phyloP scores from a whole-genome alignment of 331 rosid genomes.

The Phaseolus coccineus region DNA sequence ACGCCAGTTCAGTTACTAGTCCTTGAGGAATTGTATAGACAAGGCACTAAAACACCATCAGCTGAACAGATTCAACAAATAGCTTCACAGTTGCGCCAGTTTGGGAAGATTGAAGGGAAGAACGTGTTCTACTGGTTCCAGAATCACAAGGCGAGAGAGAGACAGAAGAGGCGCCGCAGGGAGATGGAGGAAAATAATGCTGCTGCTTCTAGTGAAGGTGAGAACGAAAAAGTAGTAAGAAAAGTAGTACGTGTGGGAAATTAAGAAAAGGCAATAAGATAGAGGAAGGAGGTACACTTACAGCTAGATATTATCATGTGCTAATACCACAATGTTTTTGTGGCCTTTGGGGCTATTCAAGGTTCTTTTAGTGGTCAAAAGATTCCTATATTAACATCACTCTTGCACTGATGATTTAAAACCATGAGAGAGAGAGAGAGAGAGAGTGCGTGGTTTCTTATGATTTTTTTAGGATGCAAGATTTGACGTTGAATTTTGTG shows the following conservation, averaged over 20 bases:
- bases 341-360: slow-evolving; percentile 32
- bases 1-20: slow-evolving; percentile 67
- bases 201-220: slow-evolving; percentile 34
- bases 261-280: slow-evolving; percentile 34
- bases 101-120: slow-evolving; percentile 77
- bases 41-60: slow-evolving; percentile 69
- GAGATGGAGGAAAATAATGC: slow-evolving; percentile 48
- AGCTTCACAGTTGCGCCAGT: slow-evolving; percentile 62
- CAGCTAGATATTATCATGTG: slow-evolving; percentile 33
- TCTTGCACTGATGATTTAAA: slow-evolving; percentile 36
- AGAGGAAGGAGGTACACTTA: slow-evolving; percentile 28
- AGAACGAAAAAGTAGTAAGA: neutral
- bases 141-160: slow-evolving; percentile 81
- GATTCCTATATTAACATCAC: slow-evolving; percentile 40
- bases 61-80: slow-evolving; percentile 74
- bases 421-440: slow-evolving; percentile 27
- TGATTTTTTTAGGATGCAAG: slow-evolving; percentile 33
- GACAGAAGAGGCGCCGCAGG: slow-evolving; percentile 66
- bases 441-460: neutral
- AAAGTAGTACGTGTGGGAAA: slow-evolving; percentile 30
- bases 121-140: slow-evolving; percentile 89
- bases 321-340: slow-evolving; percentile 8
- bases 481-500: slow-evolving; percentile 45
- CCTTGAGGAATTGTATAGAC: slow-evolving; percentile 64
- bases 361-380: slow-evolving; percentile 47